Percentiles rank a stretch among this genome's conserved stretches.
phyloP scores from a whole-genome alignment of 2,329 filamentous ascomycete species.

The Diaporthe ilicicola region DNA sequence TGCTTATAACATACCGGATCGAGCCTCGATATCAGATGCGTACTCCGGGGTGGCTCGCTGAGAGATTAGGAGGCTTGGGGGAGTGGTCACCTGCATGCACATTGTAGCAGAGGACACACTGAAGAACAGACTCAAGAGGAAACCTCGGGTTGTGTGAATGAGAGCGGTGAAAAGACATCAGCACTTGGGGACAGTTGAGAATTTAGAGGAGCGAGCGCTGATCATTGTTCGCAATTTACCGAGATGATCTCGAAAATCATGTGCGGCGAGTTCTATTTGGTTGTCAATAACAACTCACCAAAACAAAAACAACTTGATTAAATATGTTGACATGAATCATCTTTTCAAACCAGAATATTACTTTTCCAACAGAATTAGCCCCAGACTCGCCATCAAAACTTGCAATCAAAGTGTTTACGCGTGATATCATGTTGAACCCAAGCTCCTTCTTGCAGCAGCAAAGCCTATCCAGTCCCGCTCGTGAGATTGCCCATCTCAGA shows the following conservation, averaged over 20 bases:
- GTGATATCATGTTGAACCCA: not conserved
- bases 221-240: not conserved
- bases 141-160: too few species aligned
- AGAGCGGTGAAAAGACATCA: too few species aligned
- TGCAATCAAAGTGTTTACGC: too few species aligned
- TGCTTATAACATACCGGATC: slow-evolving; percentile 3
- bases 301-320: not conserved
- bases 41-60: not conserved
- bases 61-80: not conserved
- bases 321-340: not conserved
- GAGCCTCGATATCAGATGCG: not conserved
- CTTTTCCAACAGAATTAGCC: not conserved
- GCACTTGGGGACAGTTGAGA: not conserved
- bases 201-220: not conserved
- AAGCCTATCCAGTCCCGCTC: too few species aligned
- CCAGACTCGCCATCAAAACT: not conserved
- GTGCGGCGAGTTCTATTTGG: not conserved
- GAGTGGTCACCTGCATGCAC: too few species aligned
- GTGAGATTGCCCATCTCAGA: too few species aligned
- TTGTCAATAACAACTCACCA: not conserved
- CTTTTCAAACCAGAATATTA: not conserved
- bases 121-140: not conserved
- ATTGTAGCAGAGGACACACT: not conserved
- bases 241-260: not conserved
- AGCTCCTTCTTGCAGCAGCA: not conserved